Evolutionary conservation across 2,329 filamentous ascomycete species (phyloP), one percentile per base, ranked within the genome.

Genomic region (Beauveria australis): DNA sequence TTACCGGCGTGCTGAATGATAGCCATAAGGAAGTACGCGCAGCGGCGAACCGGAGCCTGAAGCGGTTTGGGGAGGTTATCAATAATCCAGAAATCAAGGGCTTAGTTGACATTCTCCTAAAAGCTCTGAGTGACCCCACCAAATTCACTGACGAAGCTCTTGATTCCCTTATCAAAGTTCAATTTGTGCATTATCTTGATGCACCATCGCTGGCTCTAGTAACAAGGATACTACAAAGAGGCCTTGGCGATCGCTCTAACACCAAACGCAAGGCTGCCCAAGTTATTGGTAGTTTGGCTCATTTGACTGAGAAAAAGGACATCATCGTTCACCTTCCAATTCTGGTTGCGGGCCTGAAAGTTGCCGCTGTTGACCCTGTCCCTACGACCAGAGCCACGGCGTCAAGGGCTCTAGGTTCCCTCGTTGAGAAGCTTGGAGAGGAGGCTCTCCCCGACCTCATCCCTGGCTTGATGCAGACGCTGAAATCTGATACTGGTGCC

Each of bases 351-450:
- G 95, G 94, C 18, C 80, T 99, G 63, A 92, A 95, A 71, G 71
- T 89, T 63, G 94, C 94, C 22, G 86, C 95, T 53, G 91, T 99
- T 58, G 94, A 99, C 70, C 94, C 95, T 10, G 94, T 99, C 3
- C 95, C 94, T 12, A 95, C 93, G 3, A 99, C 95, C 43, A 88
- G 94, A 69, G 94, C 94, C 24, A 99, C 94, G 18, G 94, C 92
- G 28, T 97, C 95, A 6, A 94, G 96, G 70, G 94, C 94, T 44
- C 81, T 99, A 47, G 94, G 94, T 57, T 97, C 94, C 1, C 83
- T 97, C n/a, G 89, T 99, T 63, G 94, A 99, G 77, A 99, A 99
- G 76, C 83, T 99, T 56, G 94, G 94, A 74, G 94, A 99, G 75
- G 94, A 99, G 74, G 89, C 94, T 48, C 80, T 99, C 66, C 95